Evolutionary conservation across 352 stramenopile genomes (phyloP).

Genomic region (Thalassiosira delicatula): DNA sequence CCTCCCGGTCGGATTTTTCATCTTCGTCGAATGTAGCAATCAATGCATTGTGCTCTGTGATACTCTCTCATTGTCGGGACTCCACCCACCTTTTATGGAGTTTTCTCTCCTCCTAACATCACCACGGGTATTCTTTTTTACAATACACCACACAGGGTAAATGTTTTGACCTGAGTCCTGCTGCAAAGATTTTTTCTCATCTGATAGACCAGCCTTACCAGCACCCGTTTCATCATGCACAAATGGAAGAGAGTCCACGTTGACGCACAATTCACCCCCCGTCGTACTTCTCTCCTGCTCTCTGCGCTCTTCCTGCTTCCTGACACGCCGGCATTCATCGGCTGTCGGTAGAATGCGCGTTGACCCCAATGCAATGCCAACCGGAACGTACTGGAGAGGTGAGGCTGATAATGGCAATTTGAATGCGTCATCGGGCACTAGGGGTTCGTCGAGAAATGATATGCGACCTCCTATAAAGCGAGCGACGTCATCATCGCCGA

Average conservation of each 20-base stretch:
- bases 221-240: constrained; percentile 9
- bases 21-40: constrained; percentile 10
- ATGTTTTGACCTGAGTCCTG: constrained; percentile 7
- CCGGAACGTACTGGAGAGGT: not conserved
- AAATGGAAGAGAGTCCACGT: constrained; percentile 36
- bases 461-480: constrained; percentile 28
- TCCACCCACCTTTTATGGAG: not conserved
- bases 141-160: not conserved
- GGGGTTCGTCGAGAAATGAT: constrained; percentile 2
- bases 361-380: not conserved
- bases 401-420: not conserved
- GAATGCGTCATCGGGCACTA: constrained; percentile 4
- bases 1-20: not conserved
- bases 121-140: no score
- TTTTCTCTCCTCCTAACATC: not conserved
- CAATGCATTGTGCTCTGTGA: constrained; percentile 6
- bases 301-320: constrained; percentile 15
- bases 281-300: constrained; percentile 14
- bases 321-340: constrained; percentile 8
- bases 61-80: not conserved
- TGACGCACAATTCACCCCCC: constrained; percentile 16
- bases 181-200: not conserved
- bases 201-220: no score
- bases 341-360: constrained; percentile 25
- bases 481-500: constrained; percentile 37